Evolutionary conservation across 2,329 filamentous ascomycete species (phyloP).

Genomic region (Dothideomycetes sp.): DNA sequence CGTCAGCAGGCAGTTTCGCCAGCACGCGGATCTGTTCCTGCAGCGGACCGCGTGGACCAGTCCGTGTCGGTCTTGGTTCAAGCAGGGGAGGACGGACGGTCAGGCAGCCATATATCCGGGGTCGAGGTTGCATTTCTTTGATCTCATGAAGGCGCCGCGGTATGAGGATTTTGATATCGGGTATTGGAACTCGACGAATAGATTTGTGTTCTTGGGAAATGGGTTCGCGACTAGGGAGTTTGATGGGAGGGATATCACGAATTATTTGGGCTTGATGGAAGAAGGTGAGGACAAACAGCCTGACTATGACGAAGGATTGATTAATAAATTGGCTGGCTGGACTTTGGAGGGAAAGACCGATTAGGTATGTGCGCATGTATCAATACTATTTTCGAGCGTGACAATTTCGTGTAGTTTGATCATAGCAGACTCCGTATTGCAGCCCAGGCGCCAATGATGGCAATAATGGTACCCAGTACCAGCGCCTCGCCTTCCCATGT

Average conservation of each 20-base stretch:
- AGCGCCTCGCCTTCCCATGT: constrained; percentile 35
- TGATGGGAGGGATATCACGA: constrained; percentile 36
- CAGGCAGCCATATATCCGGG: constrained; percentile 22
- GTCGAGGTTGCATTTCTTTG: constrained; percentile 15
- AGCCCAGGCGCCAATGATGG: constrained; percentile 19
- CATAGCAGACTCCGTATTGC: constrained; percentile 13
- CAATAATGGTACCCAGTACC: constrained; percentile 19
- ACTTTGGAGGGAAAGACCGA: constrained; percentile 11
- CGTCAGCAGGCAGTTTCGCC: constrained; percentile 18
- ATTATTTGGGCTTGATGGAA: constrained; percentile 31
- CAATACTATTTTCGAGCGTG: no score
- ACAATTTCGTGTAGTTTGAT: no score
- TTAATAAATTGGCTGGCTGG: constrained; percentile 27
- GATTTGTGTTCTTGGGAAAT: constrained; percentile 39
- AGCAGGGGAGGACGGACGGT: constrained; percentile 18
- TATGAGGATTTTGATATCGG: constrained; percentile 38
- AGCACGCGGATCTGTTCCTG: constrained; percentile 21
- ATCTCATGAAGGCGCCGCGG: constrained; percentile 27
- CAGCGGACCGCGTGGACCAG: constrained; percentile 20
- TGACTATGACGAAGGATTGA: constrained; percentile 27
- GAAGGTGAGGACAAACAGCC: constrained; percentile 29
- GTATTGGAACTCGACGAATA: constrained; percentile 34
- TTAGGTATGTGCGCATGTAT: background rate
- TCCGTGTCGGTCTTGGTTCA: constrained; percentile 19
- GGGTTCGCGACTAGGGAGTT: constrained; percentile 35